phyloP scores from a whole-genome alignment of 441 rosid genomes.

The Mallotus repandus region DNA sequence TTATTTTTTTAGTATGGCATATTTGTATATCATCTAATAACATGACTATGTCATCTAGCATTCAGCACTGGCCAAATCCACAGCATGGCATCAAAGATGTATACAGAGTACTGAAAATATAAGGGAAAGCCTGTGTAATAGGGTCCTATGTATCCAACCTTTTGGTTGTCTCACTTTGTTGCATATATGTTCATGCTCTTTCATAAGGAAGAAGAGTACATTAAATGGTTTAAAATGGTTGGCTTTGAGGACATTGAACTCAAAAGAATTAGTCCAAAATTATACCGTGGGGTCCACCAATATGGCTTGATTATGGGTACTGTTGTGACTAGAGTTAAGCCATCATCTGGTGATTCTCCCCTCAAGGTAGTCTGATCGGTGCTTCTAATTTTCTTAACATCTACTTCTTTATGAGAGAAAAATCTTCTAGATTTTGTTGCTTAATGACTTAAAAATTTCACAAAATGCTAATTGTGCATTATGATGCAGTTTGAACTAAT shows the following conservation, averaged over 20 bases:
- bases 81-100: constrained; percentile 95
- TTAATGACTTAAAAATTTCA: too few relatives aligned
- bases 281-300: constrained; percentile 95
- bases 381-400: background rate
- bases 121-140: constrained; percentile 88
- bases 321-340: constrained; percentile 87
- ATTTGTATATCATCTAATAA: too few relatives aligned
- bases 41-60: constrained; percentile 42
- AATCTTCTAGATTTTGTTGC: too few relatives aligned
- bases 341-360: constrained; percentile 90
- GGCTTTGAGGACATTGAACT: constrained; percentile 81
- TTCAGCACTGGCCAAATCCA: constrained; percentile 98
- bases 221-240: constrained; percentile 85
- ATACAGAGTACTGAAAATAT: constrained; percentile 81
- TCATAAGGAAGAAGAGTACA: constrained; percentile 98
- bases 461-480: background rate
- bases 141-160: constrained; percentile 96
- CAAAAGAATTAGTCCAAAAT: constrained; percentile 93
- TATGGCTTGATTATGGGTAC: constrained; percentile 97
- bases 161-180: constrained; percentile 90
- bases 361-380: constrained; percentile 53
- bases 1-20: too few relatives aligned
- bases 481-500: constrained; percentile 53
- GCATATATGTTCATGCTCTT: constrained; percentile 96
- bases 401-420: background rate